These are phyloP conservation scores for Cenococcum geophilum DNA, from an alignment of 495 filamentous ascomycete genomes.

Conservation along the genomic window DNA sequence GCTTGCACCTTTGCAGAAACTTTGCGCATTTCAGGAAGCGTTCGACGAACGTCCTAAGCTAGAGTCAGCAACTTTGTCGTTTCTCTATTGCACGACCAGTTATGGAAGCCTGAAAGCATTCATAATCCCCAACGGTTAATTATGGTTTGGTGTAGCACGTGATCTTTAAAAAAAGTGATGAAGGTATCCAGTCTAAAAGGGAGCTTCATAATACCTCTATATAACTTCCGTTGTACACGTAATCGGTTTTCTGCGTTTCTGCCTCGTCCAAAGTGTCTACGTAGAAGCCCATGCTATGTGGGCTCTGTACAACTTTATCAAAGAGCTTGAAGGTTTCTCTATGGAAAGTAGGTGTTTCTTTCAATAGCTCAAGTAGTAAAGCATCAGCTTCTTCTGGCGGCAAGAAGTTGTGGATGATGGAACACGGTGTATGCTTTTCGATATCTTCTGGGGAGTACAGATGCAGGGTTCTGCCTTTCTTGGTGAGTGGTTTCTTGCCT, in stretches of 20 bases:
- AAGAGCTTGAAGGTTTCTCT: conserved; percentile 77
- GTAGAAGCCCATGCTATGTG: conserved; percentile 76
- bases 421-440: conserved; percentile 74
- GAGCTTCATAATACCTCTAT: conserved; percentile 44
- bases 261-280: conserved; percentile 60
- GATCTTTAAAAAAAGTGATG: not conserved
- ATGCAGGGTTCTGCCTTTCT: conserved; percentile 75
- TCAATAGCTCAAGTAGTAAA: conserved; percentile 68
- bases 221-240: conserved; percentile 73
- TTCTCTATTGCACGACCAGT: not conserved
- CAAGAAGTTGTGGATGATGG: conserved; percentile 87
- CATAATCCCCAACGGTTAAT: not conserved
- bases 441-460: conserved; percentile 75
- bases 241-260: conserved; percentile 63
- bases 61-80: not conserved
- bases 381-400: conserved; percentile 60
- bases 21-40: conserved; percentile 62
- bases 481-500: conserved; percentile 48
- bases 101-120: not conserved
- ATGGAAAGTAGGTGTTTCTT: conserved; percentile 68
- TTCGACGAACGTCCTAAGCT: conserved; percentile 60
- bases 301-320: conserved; percentile 71
- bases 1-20: conserved; percentile 61
- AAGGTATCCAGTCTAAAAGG: not conserved
- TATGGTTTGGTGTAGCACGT: not conserved